Base-by-base conservation (phyloP, 148 eudicot species). In the Vaccinium darrowii region DNA sequence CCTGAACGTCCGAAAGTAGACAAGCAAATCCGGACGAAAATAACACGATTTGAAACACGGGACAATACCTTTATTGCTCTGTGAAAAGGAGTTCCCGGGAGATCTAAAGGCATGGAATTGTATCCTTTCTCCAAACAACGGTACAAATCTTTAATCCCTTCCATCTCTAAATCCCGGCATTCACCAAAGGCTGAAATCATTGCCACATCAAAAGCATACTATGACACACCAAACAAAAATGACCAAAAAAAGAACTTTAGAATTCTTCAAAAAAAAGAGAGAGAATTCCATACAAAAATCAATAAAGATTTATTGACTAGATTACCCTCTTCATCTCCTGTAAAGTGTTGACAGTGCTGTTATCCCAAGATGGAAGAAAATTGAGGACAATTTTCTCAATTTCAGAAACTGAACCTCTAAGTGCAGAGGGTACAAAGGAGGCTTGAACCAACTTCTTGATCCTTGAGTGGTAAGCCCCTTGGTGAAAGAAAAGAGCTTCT, bases 131-230 rank as follows among this genome's bases (percentile, higher is more conserved):
- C 97, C 82, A 96, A 86, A 62, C 85, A 76, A 11, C 86, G 89
- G 84, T 96, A 96, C 87, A 92, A 79, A 2, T 87, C 57, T 56
- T 92, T 93, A 62, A 96, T 89, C 76, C 90, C 88, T 83, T 92
- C 93, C 57, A 87, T 82, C 79, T 96, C 95, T 75, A 87, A 39
- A 14, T 89, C 95, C 54, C 39, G 79, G 49, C 86, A 84, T 57
- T 89, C 80, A n/a, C 99, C 99, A 18, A 96, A 92, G 8, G 89
- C 92, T 25, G 94, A 91, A n/a, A 91, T 87, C 89, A 93, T 88
- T 10, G 99, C 99, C 87, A 96, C 98, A 18, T 92, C 93, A 56
- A 94, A 96, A n/a, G 99, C 94, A 86, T 91, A 95, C 98, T 95
- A 84, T 67, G 54, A 63, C 30, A 53, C 56, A 71, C 39, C 53